Base-by-base conservation (phyloP, 495 filamentous ascomycete species). In the Xylaria flabelliformis region DNA sequence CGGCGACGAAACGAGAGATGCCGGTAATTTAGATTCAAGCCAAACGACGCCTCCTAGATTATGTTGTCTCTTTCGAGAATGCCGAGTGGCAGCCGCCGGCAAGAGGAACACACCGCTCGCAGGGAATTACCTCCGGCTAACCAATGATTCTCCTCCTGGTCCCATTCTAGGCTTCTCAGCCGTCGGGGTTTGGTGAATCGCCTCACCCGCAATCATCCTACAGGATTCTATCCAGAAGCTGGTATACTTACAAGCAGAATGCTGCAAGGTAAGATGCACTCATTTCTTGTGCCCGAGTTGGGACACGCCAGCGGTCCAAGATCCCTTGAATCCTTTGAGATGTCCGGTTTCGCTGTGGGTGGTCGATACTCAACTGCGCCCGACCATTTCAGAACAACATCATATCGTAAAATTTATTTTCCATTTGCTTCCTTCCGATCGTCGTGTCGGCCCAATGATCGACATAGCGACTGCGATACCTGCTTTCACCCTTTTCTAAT, bases 161-260 rank as follows among this genome's bases (percentile, higher is more conserved):
- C 5, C 50, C 24, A 55, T 26, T 8, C 10, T 13, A 34, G 36
- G 67, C 21, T 61, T 17, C n/a, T 55, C 41, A 15, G 41, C 67
- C 24, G 55, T 48, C 13, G 32, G 50, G 32, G 34, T 17, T 19
- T 21, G 21, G 67, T 39, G 26, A 42, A 64, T 56, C 51, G 42
- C 26, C 68, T 42, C 56, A 19, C n/a, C 61, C 5, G 46, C 41
- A 36, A 39, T 42, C 68, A 39, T 70, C 68, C 67, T 69, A 58
- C 53, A 69, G 39, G 65, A 56, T 41, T 67, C 34, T 13, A 26
- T 55, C 50, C n/a, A 65, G 24, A 55, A 53, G 34, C 19, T 12
- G 36, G 5, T 42, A 0, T 29, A 21, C 50, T 42, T 68, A 29
- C 15, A 10, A 56, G 32, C 34, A 32, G 65, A 56, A 67, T 36